Conservation (phyloP, 2,329 filamentous ascomycete species). For the Hymenoscyphus linearis region DNA sequence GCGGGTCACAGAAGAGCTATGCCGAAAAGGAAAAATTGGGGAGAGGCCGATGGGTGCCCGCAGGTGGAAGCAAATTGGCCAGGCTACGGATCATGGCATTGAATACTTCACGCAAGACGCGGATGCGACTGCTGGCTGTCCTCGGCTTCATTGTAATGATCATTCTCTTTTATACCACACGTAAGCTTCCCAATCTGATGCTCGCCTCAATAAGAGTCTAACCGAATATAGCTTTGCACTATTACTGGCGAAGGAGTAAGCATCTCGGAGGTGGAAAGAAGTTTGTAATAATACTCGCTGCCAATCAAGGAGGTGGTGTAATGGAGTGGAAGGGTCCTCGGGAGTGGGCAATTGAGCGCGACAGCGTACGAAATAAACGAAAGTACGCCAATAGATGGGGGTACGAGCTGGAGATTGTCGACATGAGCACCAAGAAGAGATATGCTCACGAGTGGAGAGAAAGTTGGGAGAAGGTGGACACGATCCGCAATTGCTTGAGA, state of each 20-base stretch:
- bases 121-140: conserved; percentile 55
- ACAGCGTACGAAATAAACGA: conserved; percentile 92
- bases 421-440: conserved; percentile 98
- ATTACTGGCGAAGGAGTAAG: conserved; percentile 65
- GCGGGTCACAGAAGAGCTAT: conserved; percentile 43
- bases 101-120: conserved; percentile 59
- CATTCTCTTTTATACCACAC: conserved; percentile 64
- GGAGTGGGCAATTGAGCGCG: conserved; percentile 96
- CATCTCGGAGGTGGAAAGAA: conserved; percentile 81
- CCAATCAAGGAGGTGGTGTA: conserved; percentile 91
- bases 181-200: conserved; percentile 45
- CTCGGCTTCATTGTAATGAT: conserved; percentile 56
- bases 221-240: conserved; percentile 33
- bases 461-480: conserved; percentile 98
- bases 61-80: conserved; percentile 42
- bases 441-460: conserved; percentile 99
- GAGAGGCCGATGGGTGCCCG: conserved; percentile 50
- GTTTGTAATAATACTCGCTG: conserved; percentile 86
- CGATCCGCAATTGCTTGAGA: conserved; percentile 77
- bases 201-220: conserved; percentile 4
- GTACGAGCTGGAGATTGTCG: conserved; percentile 91
- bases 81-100: conserved; percentile 42
- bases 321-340: conserved; percentile 98
- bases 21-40: conserved; percentile 74
- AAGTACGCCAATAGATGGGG: conserved; percentile 85